Base-by-base conservation (phyloP, 805 yeast species). In the Saturnispora bothae region DNA sequence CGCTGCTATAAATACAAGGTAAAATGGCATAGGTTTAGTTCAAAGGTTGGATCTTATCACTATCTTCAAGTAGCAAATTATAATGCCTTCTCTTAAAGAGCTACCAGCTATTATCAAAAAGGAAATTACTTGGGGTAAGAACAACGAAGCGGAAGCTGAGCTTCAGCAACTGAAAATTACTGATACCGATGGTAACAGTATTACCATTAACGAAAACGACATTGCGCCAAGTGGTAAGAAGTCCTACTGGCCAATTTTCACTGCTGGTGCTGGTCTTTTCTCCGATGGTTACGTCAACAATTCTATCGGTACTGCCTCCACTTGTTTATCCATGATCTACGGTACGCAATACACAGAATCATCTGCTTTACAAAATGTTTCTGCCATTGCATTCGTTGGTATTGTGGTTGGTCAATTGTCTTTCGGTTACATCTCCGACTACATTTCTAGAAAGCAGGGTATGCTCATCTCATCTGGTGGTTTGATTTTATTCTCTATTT, bases 271-370 rank as follows among this genome's bases (percentile, higher is more conserved):
- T 0, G 96, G 96, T 39, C 67, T 88, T 33, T 86, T 88, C 60
- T 79, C 94, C 27, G 97, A 89, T 60, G 96, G 96, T 38, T 88
- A 86, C 56, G 80, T 84, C 43, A 86, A 86, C 57, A 84, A 83
- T 61, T 77, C 92, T 38, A 81, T 84, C 41, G 72, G 83, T 42
- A 71, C 92, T 7, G 94, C 80, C 14, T 68, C 78, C 25, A 75
- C 88, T n/a, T 77, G 88, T 63, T 66, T 88, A 45, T 56, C 69
- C n/a, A 61, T 53, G 3, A 64, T 88, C 28, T 88, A 88, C 54
- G 84, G 84, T 25, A 55, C 57, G 0, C 73, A 69, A 48, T 79
- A 79, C 52, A 56, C 73, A 3, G 47, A 66, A 6, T 83, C 94
- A 0, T 56, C 58, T 30, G 96, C 95, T 23, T 73, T 82, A 40